phyloP scores from a whole-genome alignment of 2,329 filamentous ascomycete species.

The Alternaria novae-zelandiae region DNA sequence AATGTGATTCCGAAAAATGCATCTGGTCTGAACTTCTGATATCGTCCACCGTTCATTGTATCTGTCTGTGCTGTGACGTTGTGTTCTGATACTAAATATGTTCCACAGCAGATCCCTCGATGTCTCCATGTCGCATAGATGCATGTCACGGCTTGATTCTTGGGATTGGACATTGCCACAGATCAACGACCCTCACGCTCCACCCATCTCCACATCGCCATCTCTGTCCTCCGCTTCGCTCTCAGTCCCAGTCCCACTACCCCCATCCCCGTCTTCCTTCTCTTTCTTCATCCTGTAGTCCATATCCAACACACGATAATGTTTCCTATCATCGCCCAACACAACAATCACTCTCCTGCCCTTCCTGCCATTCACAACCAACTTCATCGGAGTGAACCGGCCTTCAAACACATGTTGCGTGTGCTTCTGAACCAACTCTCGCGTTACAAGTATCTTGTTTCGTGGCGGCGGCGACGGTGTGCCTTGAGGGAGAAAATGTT shows the following conservation, averaged over 20 bases:
- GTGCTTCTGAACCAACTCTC: slow-evolving; percentile 20
- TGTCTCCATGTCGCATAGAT: background rate
- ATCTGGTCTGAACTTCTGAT: slow-evolving; percentile 39
- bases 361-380: slow-evolving; percentile 64
- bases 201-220: background rate
- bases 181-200: background rate
- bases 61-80: background rate
- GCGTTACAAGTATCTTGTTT: slow-evolving; percentile 5
- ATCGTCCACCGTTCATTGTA: background rate
- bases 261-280: slow-evolving; percentile 10
- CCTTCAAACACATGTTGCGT: slow-evolving; percentile 58
- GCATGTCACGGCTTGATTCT: background rate
- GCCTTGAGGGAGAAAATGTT: slow-evolving; percentile 1
- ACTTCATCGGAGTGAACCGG: slow-evolving; percentile 55
- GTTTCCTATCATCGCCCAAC: slow-evolving; percentile 59
- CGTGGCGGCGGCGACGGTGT: background rate
- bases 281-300: slow-evolving; percentile 47
- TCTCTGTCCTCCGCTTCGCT: slow-evolving; percentile 14
- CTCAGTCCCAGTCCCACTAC: slow-evolving; percentile 1
- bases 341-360: slow-evolving; percentile 61
- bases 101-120: background rate
- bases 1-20: slow-evolving; percentile 49
- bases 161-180: background rate
- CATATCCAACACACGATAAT: slow-evolving; percentile 64
- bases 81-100: background rate